A percentile compares a stretch with the other conserved stretches of the same genome.
These are phyloP conservation scores for Biscogniauxia sp. DNA, from an alignment of 2,329 filamentous ascomycete genomes.

Conservation along the genomic window DNA sequence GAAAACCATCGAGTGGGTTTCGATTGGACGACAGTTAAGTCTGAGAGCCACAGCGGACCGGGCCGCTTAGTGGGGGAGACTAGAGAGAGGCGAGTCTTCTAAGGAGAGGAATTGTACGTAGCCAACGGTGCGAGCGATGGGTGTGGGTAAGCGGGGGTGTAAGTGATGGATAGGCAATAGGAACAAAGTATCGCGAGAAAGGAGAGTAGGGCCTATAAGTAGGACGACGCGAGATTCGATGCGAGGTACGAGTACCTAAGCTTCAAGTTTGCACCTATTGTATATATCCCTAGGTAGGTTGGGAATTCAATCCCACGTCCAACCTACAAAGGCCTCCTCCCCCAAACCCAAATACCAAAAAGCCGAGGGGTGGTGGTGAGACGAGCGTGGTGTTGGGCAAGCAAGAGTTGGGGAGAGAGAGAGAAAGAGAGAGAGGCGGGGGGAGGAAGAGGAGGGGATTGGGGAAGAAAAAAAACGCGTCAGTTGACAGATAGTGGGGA, in stretches of 20 bases:
- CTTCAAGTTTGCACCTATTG: background rate
- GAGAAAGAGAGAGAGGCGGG: background rate
- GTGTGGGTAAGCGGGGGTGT: background rate
- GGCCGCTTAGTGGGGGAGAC: slow-evolving; percentile 1
- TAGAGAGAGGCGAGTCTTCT: background rate
- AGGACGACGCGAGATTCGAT: background rate
- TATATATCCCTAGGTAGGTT: too few relatives aligned
- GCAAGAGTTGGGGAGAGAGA: background rate
- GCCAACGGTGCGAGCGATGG: background rate
- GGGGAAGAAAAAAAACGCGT: background rate
- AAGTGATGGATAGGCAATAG: background rate
- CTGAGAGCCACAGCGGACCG: background rate
- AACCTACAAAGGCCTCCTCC: background rate
- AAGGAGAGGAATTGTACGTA: background rate
- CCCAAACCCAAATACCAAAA: background rate
- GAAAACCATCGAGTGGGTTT: background rate
- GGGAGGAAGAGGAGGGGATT: background rate
- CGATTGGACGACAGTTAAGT: background rate
- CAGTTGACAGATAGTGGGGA: background rate
- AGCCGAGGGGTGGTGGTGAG: background rate
- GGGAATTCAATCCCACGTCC: too few relatives aligned
- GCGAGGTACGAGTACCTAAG: background rate
- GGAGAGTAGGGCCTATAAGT: background rate
- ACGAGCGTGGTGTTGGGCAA: background rate
- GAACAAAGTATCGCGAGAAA: background rate